These are phyloP conservation scores for Pseudophaeomoniella oleicola DNA, from an alignment of 2,329 filamentous ascomycete species.

Conservation along the genomic window DNA sequence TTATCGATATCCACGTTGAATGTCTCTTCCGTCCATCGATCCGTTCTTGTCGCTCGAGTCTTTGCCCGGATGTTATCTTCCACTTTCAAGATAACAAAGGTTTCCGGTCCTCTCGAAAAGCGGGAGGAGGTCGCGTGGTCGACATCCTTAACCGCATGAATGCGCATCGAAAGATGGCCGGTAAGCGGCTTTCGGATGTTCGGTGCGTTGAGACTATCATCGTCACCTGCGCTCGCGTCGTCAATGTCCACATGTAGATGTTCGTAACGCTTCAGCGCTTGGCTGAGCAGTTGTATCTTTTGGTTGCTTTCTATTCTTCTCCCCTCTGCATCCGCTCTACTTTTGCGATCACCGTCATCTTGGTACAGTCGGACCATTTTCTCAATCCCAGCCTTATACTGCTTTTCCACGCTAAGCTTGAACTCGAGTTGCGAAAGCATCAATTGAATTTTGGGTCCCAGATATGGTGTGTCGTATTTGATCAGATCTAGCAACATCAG, in stretches of 20 bases:
- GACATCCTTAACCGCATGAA: slow-evolving; percentile 83
- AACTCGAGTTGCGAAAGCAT: slow-evolving; percentile 99
- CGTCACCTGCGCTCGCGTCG: slow-evolving; percentile 52
- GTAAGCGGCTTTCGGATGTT: slow-evolving; percentile 93
- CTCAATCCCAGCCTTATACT: slow-evolving; percentile 96
- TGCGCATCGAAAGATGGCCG: slow-evolving; percentile 72
- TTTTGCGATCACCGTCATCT: slow-evolving; percentile 95
- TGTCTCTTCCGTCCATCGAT: slow-evolving; percentile 81
- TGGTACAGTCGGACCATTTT: slow-evolving; percentile 98
- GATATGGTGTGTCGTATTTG: slow-evolving; percentile 92
- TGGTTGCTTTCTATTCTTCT: slow-evolving; percentile 89
- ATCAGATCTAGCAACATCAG: slow-evolving; percentile 57
- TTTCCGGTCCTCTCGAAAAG: slow-evolving; percentile 84
- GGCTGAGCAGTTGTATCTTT: slow-evolving; percentile 90
- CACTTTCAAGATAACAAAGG: slow-evolving; percentile 90
- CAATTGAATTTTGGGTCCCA: slow-evolving; percentile 93
- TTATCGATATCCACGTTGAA: slow-evolving; percentile 94
- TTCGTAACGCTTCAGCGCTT: slow-evolving; percentile 91
- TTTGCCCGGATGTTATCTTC: slow-evolving; percentile 85
- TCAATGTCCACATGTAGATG: slow-evolving; percentile 94
- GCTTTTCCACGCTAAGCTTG: slow-evolving; percentile 95
- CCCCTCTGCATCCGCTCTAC: slow-evolving; percentile 79
- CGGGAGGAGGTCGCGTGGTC: slow-evolving; percentile 74
- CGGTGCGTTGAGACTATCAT: slow-evolving; percentile 91
- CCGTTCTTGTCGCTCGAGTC: slow-evolving; percentile 70